Conservation (phyloP, 1,284 basidiomycete species). For the Xerocomus amazonicus region DNA sequence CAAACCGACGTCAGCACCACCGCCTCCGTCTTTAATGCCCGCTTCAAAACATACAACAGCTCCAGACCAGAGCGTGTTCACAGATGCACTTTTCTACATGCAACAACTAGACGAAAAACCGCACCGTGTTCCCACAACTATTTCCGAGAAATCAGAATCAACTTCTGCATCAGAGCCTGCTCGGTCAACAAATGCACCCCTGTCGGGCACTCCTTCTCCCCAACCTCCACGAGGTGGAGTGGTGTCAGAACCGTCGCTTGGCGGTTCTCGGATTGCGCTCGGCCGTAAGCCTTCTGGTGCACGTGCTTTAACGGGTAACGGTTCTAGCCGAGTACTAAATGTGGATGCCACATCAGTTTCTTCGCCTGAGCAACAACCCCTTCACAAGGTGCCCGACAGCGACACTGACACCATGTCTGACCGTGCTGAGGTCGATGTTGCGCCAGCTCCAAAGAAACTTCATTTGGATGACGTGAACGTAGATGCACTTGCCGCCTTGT, state of each 20-base stretch:
- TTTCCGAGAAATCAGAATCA: constrained; percentile 33
- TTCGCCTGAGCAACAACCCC: constrained; percentile 29
- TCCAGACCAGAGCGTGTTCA: constrained; percentile 42
- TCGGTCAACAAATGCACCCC: constrained; percentile 7
- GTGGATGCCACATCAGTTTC: constrained; percentile 28
- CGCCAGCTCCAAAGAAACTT: constrained; percentile 11
- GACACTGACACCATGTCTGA: constrained; percentile 32
- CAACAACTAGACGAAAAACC: constrained; percentile 47
- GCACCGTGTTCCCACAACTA: constrained; percentile 42
- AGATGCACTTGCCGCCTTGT: constrained; percentile 74
- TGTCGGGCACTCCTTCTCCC: constrained; percentile 17
- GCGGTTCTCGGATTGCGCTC: constrained; percentile 39
- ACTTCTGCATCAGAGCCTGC: constrained; percentile 33
- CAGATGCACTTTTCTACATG: constrained; percentile 68
- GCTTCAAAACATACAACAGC: constrained; percentile 15
- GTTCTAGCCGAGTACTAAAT: constrained; percentile 34
- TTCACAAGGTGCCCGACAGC: constrained; percentile 27
- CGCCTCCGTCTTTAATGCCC: constrained; percentile 7
- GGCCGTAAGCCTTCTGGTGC: constrained; percentile 82
- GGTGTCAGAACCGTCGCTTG: constrained; percentile 22
- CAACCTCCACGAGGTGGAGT: constrained; percentile 36
- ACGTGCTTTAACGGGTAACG: constrained; percentile 60
- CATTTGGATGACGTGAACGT: constrained; percentile 48
- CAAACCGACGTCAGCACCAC: constrained; percentile 12
- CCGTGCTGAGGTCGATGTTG: constrained; percentile 7